Evolutionary conservation across 495 filamentous ascomycete genomes (phyloP), one percentile per base, ranked within the genome.

Genomic region (Talaromyces borbonicus): DNA sequence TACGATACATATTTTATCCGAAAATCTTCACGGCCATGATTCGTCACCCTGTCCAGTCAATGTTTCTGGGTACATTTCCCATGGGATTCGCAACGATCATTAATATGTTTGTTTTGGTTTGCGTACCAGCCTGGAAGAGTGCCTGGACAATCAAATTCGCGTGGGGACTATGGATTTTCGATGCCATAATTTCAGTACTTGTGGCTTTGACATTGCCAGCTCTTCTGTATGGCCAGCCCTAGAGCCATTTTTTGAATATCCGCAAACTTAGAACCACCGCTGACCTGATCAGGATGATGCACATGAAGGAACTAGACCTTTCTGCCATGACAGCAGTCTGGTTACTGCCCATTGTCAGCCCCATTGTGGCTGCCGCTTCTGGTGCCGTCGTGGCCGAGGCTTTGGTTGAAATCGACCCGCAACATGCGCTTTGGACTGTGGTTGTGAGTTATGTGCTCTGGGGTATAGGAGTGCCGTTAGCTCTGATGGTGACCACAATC

Each of bases 1-100:
- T 80, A 2, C 69, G 79, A 4, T 83, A 83, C 48, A 60, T 56
- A 0, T 44, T 82, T 1, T 83, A 79, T 48, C 77, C 77, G 0
- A 49, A 62, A 42, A 62, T 72, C 14, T 77, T 67, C 54, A 46
- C 19, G 2, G 65, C 60, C 35, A 71, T 79, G 67, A 51, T 79
- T 20, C 58, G 53, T 14, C 69, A 79, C 56, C 74, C 77, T 0
- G 55, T 53, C 4, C 72, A 80, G 47, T 68, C 63, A 1, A 56
- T 80, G 23, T 79, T 79, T 46, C 46, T 79, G 1, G 76, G 71
- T 1, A 70, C 67, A 2, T 66, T 77, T 37, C 75, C 77, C 2
- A 77, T 79, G 72, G 75, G 74, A 7, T 63, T 79, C 32, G 72
- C 74, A 2, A 80, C 74, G 5, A 63, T 75, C 22, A 62, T 76